Evolutionary conservation across 768 basidiomycete species (phyloP), one percentile per base, ranked within the genome.

Genomic region (Naganishia friedmannii): DNA sequence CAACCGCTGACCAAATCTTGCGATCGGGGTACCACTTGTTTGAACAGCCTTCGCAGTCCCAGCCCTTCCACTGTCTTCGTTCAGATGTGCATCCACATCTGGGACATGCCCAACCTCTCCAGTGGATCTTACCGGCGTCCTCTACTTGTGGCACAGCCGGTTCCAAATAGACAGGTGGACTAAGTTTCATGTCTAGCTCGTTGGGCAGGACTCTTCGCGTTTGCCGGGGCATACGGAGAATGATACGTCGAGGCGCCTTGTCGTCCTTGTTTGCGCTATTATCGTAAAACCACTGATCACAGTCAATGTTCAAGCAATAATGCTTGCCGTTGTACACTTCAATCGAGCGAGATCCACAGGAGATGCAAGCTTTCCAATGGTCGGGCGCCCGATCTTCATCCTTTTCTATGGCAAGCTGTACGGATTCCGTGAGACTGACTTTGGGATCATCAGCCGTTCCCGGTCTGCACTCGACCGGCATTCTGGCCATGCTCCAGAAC

Each of bases 41-140:
- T 60, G 74, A 51, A 65, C 78, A 79, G 28, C 70, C 74, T n/a
- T 79, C 77, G 53, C 78, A 80, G 26, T 67, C 70, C 78, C 78
- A 80, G 6, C 73, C 77, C 48, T 57, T 31, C 78, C 78, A 80
- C 21, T 70, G 68, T 23, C 60, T 48, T 34, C 78, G 32, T 56
- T 80, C 77, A 23, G 76, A 70, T 23, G 78, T 77, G 53, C 69
- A 70, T 2, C 74, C 74, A 51, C 78, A 80, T 56, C 72, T 57
- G 5, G 67, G 29, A 46, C 78, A 80, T 23, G 73, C 74, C 75
- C 75, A 78, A 7, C 74, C 78, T 51, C 68, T 54, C 78, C 78
- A 80, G 68, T 66, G 76, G 9, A 77, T 74, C 34, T 68, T 63
- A 13, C 78, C 78, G 15, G 71, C 68, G 5, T 72, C 53, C 0